Evolutionary conservation across 73 alveolate genomes (phyloP).

Genomic region (Durusdinium trenchii): DNA sequence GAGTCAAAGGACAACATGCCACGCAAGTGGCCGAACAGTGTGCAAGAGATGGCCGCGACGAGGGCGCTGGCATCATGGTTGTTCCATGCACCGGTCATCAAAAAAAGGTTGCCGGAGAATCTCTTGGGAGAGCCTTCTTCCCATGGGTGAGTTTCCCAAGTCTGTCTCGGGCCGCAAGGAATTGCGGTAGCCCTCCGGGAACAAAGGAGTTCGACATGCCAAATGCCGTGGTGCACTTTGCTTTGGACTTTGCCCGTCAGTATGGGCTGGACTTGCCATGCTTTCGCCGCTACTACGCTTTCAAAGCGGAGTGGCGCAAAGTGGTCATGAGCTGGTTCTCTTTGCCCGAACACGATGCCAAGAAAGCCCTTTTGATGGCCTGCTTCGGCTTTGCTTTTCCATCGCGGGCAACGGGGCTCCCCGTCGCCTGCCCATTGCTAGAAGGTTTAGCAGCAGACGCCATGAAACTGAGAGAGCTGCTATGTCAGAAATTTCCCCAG

Average conservation of each 20-base stretch:
- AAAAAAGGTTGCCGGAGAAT: not conserved
- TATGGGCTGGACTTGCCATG: not conserved
- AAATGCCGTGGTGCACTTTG: not conserved
- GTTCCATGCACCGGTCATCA: not conserved
- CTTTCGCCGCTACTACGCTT: not conserved
- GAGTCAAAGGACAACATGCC: not conserved
- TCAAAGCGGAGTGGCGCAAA: not conserved
- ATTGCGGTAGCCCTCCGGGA: not conserved
- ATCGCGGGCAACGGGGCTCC: not conserved
- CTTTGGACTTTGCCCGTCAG: too few relatives aligned
- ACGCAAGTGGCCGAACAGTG: not conserved
- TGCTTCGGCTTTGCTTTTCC: not conserved
- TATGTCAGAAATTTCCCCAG: not conserved
- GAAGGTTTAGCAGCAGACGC: slow-evolving; percentile 35
- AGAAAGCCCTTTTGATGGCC: not conserved
- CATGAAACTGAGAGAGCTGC: not conserved
- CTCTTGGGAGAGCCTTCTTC: not conserved
- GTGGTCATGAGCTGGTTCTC: not conserved
- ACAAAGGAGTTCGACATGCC: not conserved
- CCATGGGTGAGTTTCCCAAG: not conserved
- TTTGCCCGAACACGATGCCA: not conserved
- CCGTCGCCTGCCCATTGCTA: not conserved
- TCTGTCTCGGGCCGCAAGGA: not conserved
- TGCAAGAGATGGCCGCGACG: not conserved
- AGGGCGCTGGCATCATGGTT: not conserved